Evolutionary conservation across 2,329 filamentous ascomycete species (phyloP).

Genomic region (Penicillium sp.): DNA sequence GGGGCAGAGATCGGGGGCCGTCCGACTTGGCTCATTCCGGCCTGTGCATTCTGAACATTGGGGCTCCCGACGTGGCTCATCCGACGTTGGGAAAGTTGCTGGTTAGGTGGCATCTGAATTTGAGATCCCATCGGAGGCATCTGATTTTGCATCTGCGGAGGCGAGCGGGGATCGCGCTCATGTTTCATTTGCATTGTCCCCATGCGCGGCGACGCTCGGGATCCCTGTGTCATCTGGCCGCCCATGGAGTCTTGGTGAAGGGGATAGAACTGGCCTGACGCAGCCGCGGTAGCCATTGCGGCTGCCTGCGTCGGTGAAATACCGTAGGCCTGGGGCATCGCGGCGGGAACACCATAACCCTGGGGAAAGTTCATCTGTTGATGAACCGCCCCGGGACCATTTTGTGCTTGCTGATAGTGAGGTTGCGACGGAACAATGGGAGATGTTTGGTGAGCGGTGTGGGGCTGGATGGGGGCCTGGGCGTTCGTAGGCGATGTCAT

Average conservation of each 20-base stretch:
- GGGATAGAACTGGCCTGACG: constrained; percentile 76
- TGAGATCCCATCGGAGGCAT: constrained; percentile 50
- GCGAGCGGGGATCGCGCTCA: constrained; percentile 73
- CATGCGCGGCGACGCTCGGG: constrained; percentile 71
- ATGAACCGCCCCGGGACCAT: constrained; percentile 57
- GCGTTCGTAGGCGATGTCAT: constrained; percentile 72
- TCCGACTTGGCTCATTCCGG: constrained; percentile 68
- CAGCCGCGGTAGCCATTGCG: constrained; percentile 90
- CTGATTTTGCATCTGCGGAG: constrained; percentile 62
- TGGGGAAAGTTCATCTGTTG: constrained; percentile 77
- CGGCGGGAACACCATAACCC: constrained; percentile 67
- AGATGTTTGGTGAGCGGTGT: constrained; percentile 65
- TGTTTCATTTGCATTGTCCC: constrained; percentile 64
- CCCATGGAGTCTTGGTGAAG: constrained; percentile 67
- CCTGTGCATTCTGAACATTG: constrained; percentile 66
- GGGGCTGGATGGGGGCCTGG: constrained; percentile 60
- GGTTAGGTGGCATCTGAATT: constrained; percentile 52
- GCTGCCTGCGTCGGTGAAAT: constrained; percentile 83
- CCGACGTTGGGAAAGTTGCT: constrained; percentile 60
- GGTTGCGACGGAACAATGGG: constrained; percentile 75
- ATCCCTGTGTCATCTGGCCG: constrained; percentile 55
- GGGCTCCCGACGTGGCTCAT: constrained; percentile 75
- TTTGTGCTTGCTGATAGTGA: constrained; percentile 62
- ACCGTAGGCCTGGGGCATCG: constrained; percentile 70
- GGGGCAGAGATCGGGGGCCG: constrained; percentile 51